These are phyloP conservation scores for Colletotrichum tropicale DNA, from an alignment of 2,329 filamentous ascomycete species.

Conservation along the genomic window DNA sequence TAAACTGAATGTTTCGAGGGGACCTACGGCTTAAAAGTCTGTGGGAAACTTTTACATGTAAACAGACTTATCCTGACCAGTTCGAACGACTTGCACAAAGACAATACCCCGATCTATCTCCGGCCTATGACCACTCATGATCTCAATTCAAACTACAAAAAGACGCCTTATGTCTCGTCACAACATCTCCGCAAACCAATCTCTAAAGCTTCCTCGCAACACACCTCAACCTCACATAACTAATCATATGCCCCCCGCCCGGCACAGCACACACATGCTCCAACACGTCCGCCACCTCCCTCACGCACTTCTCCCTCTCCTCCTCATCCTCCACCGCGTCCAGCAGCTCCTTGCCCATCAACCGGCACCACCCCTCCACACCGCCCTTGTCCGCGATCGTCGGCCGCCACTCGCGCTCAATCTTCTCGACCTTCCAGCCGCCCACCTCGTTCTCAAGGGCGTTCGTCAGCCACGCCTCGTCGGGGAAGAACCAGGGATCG, in stretches of 20 bases:
- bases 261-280: conserved; percentile 59
- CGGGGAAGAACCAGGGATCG: conserved; percentile 76
- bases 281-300: conserved; percentile 59
- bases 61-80: background rate
- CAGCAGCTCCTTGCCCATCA: conserved; percentile 67
- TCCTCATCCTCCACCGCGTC: conserved; percentile 50
- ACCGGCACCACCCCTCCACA: conserved; percentile 67
- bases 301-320: conserved; percentile 54
- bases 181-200: rapidly evolving
- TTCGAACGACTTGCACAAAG: background rate
- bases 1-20: background rate
- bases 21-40: rapidly evolving
- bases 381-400: conserved; percentile 64
- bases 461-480: conserved; percentile 60
- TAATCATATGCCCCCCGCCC: conserved; percentile 59
- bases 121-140: background rate
- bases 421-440: conserved; percentile 53
- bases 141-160: background rate
- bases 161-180: rapidly evolving
- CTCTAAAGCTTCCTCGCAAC: conserved; percentile 43
- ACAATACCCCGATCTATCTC: background rate
- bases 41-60: rapidly evolving
- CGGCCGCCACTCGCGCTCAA: conserved; percentile 69
- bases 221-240: conserved; percentile 59
- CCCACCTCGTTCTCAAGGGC: conserved; percentile 46